Percentiles rank a stretch among this genome's conserved stretches.
Evolutionary conservation across 371 early-diverging fungal genomes (phyloP).

Genomic region (Syncephalastrum racemosum): DNA sequence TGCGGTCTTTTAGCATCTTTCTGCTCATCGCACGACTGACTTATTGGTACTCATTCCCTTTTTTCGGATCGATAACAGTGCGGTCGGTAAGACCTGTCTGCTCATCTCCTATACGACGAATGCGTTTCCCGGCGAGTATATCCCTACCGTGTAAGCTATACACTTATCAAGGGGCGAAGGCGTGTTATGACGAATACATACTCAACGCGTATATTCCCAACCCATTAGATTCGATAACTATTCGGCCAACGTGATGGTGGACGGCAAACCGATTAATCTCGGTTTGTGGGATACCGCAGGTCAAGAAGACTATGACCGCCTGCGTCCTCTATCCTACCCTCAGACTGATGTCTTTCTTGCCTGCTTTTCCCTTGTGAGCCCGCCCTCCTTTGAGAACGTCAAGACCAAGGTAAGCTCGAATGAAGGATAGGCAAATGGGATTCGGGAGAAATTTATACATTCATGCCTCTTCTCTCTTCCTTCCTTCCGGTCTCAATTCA

Average conservation of each 20-base stretch:
- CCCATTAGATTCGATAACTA: slow-evolving; percentile 90
- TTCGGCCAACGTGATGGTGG: slow-evolving; percentile 92
- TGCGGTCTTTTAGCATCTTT: neutral
- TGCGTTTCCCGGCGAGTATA: slow-evolving; percentile 97
- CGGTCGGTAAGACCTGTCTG: slow-evolving; percentile 95
- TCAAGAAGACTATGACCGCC: slow-evolving; percentile 97
- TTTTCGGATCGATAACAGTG: slow-evolving; percentile 46
- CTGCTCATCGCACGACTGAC: slow-evolving; percentile 1
- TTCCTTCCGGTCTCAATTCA: slow-evolving; percentile 40
- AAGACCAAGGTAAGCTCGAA: slow-evolving; percentile 67
- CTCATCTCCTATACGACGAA: slow-evolving; percentile 96
- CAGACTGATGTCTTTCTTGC: slow-evolving; percentile 90
- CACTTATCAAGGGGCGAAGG: neutral
- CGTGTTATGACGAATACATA: neutral
- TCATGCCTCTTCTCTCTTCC: slow-evolving; percentile 43
- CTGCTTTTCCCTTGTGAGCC: slow-evolving; percentile 86
- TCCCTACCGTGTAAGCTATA: slow-evolving; percentile 89
- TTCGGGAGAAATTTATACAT: too few relatives aligned
- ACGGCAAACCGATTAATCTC: slow-evolving; percentile 92
- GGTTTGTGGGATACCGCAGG: slow-evolving; percentile 99
- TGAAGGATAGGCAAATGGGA: neutral
- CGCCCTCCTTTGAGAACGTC: slow-evolving; percentile 93
- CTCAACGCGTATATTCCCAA: slow-evolving; percentile 1
- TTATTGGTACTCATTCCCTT: neutral
- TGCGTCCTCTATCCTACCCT: slow-evolving; percentile 93